These are phyloP conservation scores for Aspergillus saccharolyticus DNA, from an alignment of 495 filamentous ascomycete species.

Conservation along the genomic window DNA sequence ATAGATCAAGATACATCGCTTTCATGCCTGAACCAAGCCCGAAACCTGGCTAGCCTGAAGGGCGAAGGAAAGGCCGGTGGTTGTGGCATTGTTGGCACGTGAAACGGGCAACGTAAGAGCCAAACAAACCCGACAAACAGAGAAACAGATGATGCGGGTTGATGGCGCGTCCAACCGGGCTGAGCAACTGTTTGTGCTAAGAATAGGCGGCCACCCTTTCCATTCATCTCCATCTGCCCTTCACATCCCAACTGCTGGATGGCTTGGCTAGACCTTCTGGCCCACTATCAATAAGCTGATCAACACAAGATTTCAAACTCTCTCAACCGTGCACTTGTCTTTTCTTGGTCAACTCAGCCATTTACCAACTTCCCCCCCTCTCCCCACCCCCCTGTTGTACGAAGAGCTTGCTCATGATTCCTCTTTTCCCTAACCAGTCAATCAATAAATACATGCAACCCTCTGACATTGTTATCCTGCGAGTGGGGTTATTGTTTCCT, in stretches of 20 bases:
- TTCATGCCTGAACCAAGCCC: too few relatives aligned
- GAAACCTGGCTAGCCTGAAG: too few relatives aligned
- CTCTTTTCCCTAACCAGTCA: not conserved
- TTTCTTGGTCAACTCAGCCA: not conserved
- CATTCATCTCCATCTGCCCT: conserved; percentile 22
- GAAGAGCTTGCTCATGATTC: not conserved
- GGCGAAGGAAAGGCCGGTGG: not conserved
- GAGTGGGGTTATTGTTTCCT: not conserved
- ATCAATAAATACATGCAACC: not conserved
- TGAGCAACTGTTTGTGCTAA: conserved; percentile 16
- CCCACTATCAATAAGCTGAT: not conserved
- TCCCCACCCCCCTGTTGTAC: not conserved
- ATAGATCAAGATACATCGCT: not conserved
- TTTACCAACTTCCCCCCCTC: not conserved
- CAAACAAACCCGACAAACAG: conserved; percentile 1
- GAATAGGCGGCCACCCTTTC: conserved; percentile 33
- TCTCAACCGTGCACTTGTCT: not conserved
- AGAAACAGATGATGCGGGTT: not conserved
- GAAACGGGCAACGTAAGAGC: not conserved
- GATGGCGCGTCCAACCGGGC: conserved; percentile 1
- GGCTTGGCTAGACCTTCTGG: not conserved
- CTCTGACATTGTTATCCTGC: conserved; percentile 1
- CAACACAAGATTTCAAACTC: not conserved
- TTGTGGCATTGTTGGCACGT: too few relatives aligned
- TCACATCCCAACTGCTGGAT: not conserved